Base-by-base conservation (phyloP, 1,284 basidiomycete species). In the Gymnopus androsaceus region DNA sequence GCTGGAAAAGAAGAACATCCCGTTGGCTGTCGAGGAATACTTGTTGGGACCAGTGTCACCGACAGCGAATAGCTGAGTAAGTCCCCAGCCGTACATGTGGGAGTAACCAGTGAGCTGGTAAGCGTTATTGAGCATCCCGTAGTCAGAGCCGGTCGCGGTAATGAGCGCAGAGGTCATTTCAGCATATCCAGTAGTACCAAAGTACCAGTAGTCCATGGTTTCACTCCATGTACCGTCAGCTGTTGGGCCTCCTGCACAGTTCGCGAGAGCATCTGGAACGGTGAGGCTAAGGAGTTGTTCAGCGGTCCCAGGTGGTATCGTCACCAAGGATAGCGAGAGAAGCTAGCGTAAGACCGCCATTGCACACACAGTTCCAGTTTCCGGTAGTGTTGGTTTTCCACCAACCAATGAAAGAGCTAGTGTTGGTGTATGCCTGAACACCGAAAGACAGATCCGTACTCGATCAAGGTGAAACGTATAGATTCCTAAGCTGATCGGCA, bases 321-420 rank as follows among this genome's bases (percentile, higher is more conserved):
- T 95, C 91, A 57, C 83, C 86, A 17, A 93, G 75, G 66, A 99
- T 94, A 42, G 96, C 95, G 44, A 99, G 85, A 0, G 97, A 84
- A 52, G 83, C 97, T 66, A 98, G 73, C 23, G 92, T 92, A 62
- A 99, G 76, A 59, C 96, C 96, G 55, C 86, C 85, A 72, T 98
- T 99, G 78, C 89, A 94, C 60, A 98, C 93, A 66, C 96, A 98
- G 73, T 98, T 98, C 95, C 95, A 98, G 78, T 98, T 98, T 41
- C 96, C 89, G 34, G 74, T 74, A 34, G 76, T 83, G 60, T 78
- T 78, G 47, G 54, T 77, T 52, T 66, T 68, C 85, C 84, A 87
- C 87, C 89, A 87, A 54, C 86, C 79, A 48, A 70, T 73, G 63
- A 48, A 72, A 36, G 47, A 72, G 55, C 75, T 70, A 49, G 74